Evolutionary conservation across 2,329 filamentous ascomycete genomes (phyloP).

Genomic region (Clarireedia paspali): DNA sequence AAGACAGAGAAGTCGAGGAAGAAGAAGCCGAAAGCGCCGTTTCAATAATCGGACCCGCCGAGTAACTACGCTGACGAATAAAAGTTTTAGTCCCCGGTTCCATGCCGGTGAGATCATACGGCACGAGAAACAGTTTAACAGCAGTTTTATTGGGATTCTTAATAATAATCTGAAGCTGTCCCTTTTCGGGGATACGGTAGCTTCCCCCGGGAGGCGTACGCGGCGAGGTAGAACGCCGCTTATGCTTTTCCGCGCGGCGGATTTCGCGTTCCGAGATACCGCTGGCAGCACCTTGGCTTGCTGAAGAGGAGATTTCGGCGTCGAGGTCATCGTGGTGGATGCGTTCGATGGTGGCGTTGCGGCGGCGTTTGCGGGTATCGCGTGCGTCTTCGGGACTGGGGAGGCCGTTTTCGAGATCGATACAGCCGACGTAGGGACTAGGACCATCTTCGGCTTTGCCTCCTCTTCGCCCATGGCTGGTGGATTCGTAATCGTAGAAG

Average conservation of each 20-base stretch:
- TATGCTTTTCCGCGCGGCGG: slow-evolving; percentile 46
- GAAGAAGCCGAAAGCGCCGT: slow-evolving; percentile 20
- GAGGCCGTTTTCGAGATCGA: slow-evolving; percentile 81
- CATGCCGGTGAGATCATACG: slow-evolving; percentile 90
- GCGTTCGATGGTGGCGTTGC: slow-evolving; percentile 14
- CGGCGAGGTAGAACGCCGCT: slow-evolving; percentile 49
- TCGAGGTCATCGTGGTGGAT: slow-evolving; percentile 19
- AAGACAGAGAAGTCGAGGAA: background rate
- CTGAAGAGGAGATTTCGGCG: slow-evolving; percentile 14
- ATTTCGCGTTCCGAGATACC: slow-evolving; percentile 30
- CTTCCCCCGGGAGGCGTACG: slow-evolving; percentile 76
- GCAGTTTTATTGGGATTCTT: slow-evolving; percentile 99
- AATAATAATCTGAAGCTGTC: slow-evolving; percentile 92
- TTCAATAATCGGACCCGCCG: slow-evolving; percentile 76
- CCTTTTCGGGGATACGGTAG: slow-evolving; percentile 89
- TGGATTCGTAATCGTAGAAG: slow-evolving; percentile 84
- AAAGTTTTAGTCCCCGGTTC: slow-evolving; percentile 92
- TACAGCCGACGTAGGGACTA: slow-evolving; percentile 89
- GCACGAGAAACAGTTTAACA: slow-evolving; percentile 89
- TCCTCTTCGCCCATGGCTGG: slow-evolving; percentile 48
- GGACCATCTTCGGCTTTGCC: slow-evolving; percentile 73
- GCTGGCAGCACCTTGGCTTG: background rate
- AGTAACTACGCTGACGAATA: slow-evolving; percentile 89
- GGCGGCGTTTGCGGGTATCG: slow-evolving; percentile 34
- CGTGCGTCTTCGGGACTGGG: slow-evolving; percentile 40